Evolutionary conservation across 2,329 filamentous ascomycete species (phyloP), one percentile per base, ranked within the genome.

Genomic region (Berkeleyomyces rouxiae): DNA sequence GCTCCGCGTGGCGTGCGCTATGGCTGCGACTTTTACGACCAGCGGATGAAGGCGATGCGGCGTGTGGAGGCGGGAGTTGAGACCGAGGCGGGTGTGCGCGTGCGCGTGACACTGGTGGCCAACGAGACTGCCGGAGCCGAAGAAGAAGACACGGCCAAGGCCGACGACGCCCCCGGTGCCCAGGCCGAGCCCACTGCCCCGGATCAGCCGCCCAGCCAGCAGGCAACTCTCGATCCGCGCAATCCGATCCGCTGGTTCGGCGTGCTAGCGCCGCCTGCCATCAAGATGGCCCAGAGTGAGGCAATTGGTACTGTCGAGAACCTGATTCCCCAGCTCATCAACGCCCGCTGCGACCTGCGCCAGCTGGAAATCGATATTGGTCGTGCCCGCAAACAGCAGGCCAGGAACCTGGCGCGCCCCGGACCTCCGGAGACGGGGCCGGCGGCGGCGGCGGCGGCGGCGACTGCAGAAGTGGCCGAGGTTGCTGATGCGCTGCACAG

Each of bases 21-120:
- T 70, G 87, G 86, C 2, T 79, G 77, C 66, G 84, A 88, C 68
- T 80, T 82, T 69, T 92, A 88, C 70, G 86, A 91, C 71, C 80
- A 83, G 66, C 79, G 87, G 57, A 88, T 89, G 83, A 82, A 83
- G 70, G 85, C 86, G 2, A 72, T 72, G 31, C 74, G 80, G 61
- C 71, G 72, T 61, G 67, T 85, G 39, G 59, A 58, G 7, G 68
- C 71, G 6, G 7, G 23, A 5, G 51, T 39, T 10, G 16, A 43
- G 43, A 59, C 5, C 16, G 9, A 51, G 7, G 42, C 62, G 3
- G 63, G 64, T 16, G 63, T 42, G 3, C 53, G 65, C 10, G 60
- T 64, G 2, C 59, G 31, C 1, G 59, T 59, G 3, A 42, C 63
- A 16, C 61, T 64, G 47, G 31, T 58, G 13, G 33, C 63, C n/a